phyloP scores from a whole-genome alignment of 257 asterid genomes.

The Oldenlandia corymbosa region DNA sequence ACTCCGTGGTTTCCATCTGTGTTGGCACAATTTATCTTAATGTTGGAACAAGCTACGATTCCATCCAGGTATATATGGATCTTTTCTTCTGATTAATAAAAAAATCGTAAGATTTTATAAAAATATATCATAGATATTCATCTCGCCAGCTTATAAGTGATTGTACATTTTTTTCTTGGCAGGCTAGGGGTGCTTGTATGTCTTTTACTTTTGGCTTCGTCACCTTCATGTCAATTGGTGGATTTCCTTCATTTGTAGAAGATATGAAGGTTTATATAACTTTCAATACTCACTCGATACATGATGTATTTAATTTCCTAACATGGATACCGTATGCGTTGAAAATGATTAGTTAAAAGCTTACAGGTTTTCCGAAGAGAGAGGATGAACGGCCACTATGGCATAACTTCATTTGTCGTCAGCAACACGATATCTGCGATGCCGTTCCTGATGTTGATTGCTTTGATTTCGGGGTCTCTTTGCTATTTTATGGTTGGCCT shows the following conservation, averaged over 20 bases:
- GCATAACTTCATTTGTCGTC: conserved; percentile 78
- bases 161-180: no score
- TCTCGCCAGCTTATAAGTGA: no score
- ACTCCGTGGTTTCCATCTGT: conserved; percentile 85
- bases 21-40: conserved; percentile 90
- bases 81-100: no score
- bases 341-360: no score
- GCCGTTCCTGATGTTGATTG: conserved; percentile 81
- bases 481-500: conserved; percentile 96
- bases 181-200: conserved; percentile 98
- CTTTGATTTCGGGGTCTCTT: conserved; percentile 74
- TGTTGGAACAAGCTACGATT: conserved; percentile 85
- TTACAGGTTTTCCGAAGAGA: conserved; percentile 97
- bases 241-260: conserved; percentile 99
- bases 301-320: no score
- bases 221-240: conserved; percentile 97
- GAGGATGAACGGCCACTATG: conserved; percentile 95
- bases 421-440: conserved; percentile 91
- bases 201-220: conserved; percentile 93
- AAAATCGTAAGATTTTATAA: no score
- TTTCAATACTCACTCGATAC: no score
- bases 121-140: no score
- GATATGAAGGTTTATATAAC: conserved; percentile 86
- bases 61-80: conserved; percentile 62
- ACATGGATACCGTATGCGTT: no score